Evolutionary conservation across 208 protist genomes (phyloP).

Genomic region (Crithidia thermophila): DNA sequence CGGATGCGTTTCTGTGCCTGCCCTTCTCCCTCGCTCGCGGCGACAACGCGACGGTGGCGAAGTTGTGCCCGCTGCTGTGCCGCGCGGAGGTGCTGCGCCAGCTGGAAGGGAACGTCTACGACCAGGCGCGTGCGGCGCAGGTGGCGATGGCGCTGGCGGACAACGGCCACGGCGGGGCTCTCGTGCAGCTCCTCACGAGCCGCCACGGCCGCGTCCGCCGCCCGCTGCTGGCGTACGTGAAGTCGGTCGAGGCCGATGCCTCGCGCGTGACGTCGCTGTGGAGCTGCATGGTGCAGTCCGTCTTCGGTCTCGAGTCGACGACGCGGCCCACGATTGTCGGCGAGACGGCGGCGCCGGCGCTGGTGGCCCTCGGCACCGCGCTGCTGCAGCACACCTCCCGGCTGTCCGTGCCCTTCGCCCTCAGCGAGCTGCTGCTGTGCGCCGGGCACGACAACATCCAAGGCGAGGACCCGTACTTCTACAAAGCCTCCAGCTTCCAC

Average conservation of each 20-base stretch:
- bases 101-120: constrained; percentile 45
- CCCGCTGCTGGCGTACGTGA: constrained; percentile 36
- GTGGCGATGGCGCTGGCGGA: constrained; percentile 65
- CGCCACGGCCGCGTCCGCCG: constrained; percentile 57
- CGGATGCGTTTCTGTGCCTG: constrained; percentile 86
- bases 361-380: constrained; percentile 45
- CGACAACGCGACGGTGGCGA: constrained; percentile 16
- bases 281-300: constrained; percentile 53
- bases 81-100: constrained; percentile 70
- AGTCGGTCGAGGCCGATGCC: constrained; percentile 32
- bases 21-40: constrained; percentile 35
- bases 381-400: constrained; percentile 49
- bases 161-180: constrained; percentile 44
- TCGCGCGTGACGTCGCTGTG: constrained; percentile 53
- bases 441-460: constrained; percentile 82
- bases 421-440: constrained; percentile 75
- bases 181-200: constrained; percentile 78
- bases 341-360: constrained; percentile 31
- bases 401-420: constrained; percentile 34
- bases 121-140: constrained; percentile 51
- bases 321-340: constrained; percentile 60
- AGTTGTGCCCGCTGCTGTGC: constrained; percentile 43
- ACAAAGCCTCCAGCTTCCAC: constrained; percentile 33
- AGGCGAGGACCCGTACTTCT: constrained; percentile 71
- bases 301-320: constrained; percentile 62